A percentile compares a stretch with the other conserved stretches of the same genome.
phyloP scores from a whole-genome alignment of 106 monocot species.

The Apostasia shenzhenica region DNA sequence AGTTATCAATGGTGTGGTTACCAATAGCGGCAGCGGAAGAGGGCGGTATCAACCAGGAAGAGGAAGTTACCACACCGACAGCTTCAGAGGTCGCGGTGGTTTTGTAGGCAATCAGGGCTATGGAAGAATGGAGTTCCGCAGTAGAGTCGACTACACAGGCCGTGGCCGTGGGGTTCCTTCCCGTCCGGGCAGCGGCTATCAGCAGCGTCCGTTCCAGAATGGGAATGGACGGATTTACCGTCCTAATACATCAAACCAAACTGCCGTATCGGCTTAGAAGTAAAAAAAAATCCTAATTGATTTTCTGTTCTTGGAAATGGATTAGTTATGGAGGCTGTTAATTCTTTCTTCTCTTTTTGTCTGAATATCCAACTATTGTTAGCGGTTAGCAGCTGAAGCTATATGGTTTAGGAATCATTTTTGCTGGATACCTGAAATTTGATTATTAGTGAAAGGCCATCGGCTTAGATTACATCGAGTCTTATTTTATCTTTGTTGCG shows the following conservation, averaged over 20 bases:
- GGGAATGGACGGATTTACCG: constrained; percentile 13
- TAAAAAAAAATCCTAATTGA: too few species aligned
- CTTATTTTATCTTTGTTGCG: too few species aligned
- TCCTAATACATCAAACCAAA: constrained; percentile 6
- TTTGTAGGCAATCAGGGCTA: constrained; percentile 14
- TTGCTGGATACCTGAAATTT: too few species aligned
- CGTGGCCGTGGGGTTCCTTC: constrained; percentile 20
- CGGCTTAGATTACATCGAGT: too few species aligned
- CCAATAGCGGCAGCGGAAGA: constrained; percentile 23
- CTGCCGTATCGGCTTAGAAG: constrained; percentile 12
- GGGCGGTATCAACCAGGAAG: constrained; percentile 31
- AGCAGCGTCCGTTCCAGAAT: constrained; percentile 19
- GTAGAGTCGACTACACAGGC: constrained; percentile 22
- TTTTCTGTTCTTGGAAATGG: too few species aligned
- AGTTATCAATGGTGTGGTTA: constrained; percentile 39
- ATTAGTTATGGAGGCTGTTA: too few species aligned
- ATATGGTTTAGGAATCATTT: too few species aligned
- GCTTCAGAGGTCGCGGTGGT: constrained; percentile 40
- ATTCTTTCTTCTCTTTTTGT: too few species aligned
- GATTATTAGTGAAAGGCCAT: too few species aligned
- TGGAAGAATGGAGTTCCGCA: constrained; percentile 37
- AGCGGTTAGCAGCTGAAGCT: too few species aligned
- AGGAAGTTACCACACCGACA: constrained; percentile 39
- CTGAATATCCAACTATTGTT: too few species aligned
- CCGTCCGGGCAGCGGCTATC: constrained; percentile 17